Evolutionary conservation across 345 rosid genomes (phyloP), one percentile per base, ranked within the genome.

Genomic region (Cardamine resedifolia): DNA sequence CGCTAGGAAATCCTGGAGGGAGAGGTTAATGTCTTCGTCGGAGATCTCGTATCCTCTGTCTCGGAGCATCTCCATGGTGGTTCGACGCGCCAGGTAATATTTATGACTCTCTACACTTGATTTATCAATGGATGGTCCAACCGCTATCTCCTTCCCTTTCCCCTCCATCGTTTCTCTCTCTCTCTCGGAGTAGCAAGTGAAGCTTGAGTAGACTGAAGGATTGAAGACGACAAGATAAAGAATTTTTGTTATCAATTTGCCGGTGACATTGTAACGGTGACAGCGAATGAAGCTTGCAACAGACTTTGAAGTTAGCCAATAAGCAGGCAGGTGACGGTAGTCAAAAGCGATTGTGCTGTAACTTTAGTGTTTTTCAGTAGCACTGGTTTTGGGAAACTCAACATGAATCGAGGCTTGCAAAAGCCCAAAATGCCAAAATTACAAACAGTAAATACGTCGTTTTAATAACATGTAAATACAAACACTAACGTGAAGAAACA

Each of bases 31-130:
- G 33, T 90, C 98, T 6, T 91, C 69, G 66, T 27, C 31, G 21
- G 91, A 76, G 31, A 86, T 81, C 11, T 79, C 77, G 36, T 85
- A 92, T 44, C 96, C 98, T 74, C 98, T 81, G 76, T 92, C 98
- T 31, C 70, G 80, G 24, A 92, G 78, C 96, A 92, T 90, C 84
- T 92, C 98, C 64, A 90, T 78, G 11, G 83, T 82, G 19, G 96
- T 88, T 77, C 86, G 82, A 11, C 96, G 84, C 3, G 91, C 75
- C 23, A 90, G 80, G 79, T 74, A 88, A 81, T 85, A 90, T 53
- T 84, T 82, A 83, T 81, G 91, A 75, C 87, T 85, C 51, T 87
- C 96, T 10, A 50, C 57, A 78, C 83, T 88, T 15, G 89, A 86
- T 14, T 77, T 70, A 41, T 87, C 88, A 1, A 72, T 65, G 62